Evolutionary conservation across 208 protist species (phyloP).

Genomic region (Lotmaria passim): DNA sequence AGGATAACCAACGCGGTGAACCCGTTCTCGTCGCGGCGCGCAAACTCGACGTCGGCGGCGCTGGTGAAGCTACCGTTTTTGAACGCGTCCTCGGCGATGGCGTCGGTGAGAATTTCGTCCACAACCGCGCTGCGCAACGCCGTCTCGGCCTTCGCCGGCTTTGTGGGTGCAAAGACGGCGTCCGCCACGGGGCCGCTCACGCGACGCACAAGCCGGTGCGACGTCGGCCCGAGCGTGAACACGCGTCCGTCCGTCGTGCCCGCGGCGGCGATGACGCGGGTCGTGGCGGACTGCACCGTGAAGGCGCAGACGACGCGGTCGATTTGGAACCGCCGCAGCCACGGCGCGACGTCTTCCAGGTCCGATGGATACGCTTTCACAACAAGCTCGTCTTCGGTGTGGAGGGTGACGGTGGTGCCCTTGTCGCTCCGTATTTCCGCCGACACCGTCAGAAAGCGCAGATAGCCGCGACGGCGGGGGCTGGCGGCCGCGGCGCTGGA

Average conservation of each 20-base stretch:
- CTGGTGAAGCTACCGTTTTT: conserved; percentile 19
- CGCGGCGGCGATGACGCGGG: conserved; percentile 48
- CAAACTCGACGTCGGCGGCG: conserved; percentile 8
- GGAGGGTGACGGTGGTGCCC: not conserved
- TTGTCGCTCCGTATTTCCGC: too few species aligned
- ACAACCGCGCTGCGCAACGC: conserved; percentile 36
- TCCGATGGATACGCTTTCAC: conserved; percentile 11
- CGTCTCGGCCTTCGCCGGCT: conserved; percentile 1
- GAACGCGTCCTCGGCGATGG: conserved; percentile 12
- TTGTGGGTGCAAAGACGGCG: conserved; percentile 59
- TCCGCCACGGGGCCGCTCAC: conserved; percentile 78
- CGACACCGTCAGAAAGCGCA: conserved; percentile 18
- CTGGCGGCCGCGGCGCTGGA: not conserved
- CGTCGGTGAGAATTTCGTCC: conserved; percentile 38
- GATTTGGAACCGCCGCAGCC: conserved; percentile 36
- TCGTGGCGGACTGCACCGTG: conserved; percentile 42
- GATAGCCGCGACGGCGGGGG: conserved; percentile 22
- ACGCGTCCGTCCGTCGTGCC: conserved; percentile 73
- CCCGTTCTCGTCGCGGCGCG: conserved; percentile 19
- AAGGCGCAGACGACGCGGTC: conserved; percentile 61
- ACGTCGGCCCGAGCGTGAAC: conserved; percentile 38
- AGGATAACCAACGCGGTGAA: conserved; percentile 60
- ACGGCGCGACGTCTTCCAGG: conserved; percentile 39
- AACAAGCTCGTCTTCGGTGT: not conserved
- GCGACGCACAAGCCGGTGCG: conserved; percentile 40